These are phyloP conservation scores for Stagonosporopsis chrysanthemi DNA, from an alignment of 2,329 filamentous ascomycete species.

Conservation along the genomic window DNA sequence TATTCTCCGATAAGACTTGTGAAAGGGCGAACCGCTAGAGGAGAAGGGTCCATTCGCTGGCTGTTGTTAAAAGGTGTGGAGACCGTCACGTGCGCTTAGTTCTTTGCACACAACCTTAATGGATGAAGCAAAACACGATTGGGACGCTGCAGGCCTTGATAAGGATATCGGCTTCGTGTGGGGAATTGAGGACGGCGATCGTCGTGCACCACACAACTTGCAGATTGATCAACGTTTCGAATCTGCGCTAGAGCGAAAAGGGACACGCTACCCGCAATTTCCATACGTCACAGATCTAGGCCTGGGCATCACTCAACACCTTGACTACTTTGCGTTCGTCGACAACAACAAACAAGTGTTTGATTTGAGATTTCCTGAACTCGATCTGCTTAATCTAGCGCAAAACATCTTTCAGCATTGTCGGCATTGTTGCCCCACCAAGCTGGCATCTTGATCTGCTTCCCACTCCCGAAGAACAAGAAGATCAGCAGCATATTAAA, in stretches of 20 bases:
- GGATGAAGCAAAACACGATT: not conserved
- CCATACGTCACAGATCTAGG: conserved; percentile 14
- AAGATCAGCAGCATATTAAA: conserved; percentile 69
- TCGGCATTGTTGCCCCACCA: conserved; percentile 69
- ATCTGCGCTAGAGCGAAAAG: conserved; percentile 2
- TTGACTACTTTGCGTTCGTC: not conserved
- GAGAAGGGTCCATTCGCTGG: not conserved
- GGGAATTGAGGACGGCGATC: conserved; percentile 9
- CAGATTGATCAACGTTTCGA: conserved; percentile 18
- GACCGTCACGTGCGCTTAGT: not conserved
- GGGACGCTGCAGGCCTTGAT: not conserved
- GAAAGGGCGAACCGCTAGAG: not conserved
- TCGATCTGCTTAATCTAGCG: conserved; percentile 43
- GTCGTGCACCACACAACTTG: conserved; percentile 6
- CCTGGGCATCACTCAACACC: not conserved
- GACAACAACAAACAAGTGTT: not conserved
- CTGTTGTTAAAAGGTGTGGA: not conserved
- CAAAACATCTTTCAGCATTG: conserved; percentile 67
- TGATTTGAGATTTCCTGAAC: not conserved
- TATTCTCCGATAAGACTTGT: conserved; percentile 7
- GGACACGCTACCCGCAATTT: not conserved
- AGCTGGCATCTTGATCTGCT: conserved; percentile 65
- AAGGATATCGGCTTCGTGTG: conserved; percentile 4
- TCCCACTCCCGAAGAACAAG: conserved; percentile 64
- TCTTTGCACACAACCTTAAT: not conserved